Percentiles rank a stretch among this genome's conserved stretches.
Conservation (phyloP, 2,329 filamentous ascomycete species). For the Paracamarosporium sp. region DNA sequence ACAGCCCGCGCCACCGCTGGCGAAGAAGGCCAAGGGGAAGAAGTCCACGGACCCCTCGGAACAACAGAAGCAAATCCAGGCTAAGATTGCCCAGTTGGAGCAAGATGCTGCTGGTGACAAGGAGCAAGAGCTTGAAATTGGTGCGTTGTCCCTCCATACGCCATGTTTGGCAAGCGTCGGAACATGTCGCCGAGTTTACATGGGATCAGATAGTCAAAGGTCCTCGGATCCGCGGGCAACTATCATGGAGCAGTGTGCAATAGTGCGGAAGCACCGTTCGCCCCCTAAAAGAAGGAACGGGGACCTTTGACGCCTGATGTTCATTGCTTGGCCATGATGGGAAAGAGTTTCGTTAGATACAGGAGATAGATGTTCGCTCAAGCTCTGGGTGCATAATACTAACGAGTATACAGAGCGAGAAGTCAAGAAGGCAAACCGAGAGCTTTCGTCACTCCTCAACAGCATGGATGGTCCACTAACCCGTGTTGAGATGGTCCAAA, state of each 20-base stretch:
- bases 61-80: constrained; percentile 87
- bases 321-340: neutral
- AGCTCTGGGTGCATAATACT: constrained; percentile 15
- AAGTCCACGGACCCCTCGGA: constrained; percentile 85
- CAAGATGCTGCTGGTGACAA: constrained; percentile 92
- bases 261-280: neutral
- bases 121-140: constrained; percentile 94
- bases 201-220: neutral
- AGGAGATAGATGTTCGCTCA: neutral
- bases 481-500: constrained; percentile 88
- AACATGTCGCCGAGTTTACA: too few relatives aligned
- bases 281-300: neutral
- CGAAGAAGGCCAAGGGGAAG: constrained; percentile 85
- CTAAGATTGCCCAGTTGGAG: constrained; percentile 94
- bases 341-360: neutral
- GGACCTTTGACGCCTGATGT: neutral
- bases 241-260: neutral
- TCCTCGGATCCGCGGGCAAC: too few relatives aligned
- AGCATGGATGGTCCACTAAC: constrained; percentile 91
- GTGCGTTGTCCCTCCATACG: constrained; percentile 54
- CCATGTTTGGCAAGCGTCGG: neutral
- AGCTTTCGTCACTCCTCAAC: constrained; percentile 82
- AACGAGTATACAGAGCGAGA: constrained; percentile 73
- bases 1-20: constrained; percentile 56
- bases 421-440: constrained; percentile 91